Evolutionary conservation across 352 stramenopile species (phyloP), one percentile per base, ranked within the genome.

Genomic region (Phytophthora ramorum): DNA sequence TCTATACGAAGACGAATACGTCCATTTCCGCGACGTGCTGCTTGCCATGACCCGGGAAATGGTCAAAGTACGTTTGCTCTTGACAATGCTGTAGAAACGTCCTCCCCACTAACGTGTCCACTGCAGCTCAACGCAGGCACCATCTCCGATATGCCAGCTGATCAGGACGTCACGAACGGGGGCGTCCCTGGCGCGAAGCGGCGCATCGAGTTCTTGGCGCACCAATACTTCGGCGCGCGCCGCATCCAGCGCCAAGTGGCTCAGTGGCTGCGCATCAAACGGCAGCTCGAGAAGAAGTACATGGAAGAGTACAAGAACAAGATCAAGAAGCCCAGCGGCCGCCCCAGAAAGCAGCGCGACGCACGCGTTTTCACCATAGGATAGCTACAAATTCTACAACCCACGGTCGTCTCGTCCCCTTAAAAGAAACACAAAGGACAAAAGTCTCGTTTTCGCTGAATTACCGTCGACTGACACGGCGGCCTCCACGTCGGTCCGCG

Each of bases 21-120:
- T 98, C 2, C 75, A 96, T 43, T 97, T 98, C 65, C 82, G 89
- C 20, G 88, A 97, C 64, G 90, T 97, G 14, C 75, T 97, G 40
- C 77, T 92, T 3, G 78, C 83, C 30, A 91, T 92, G 85, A 78
- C 85, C 1, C 75, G 83, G 5, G 85, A 93, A 50, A 87, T 93
- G 80, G 83, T 92, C 45, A 91, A 91, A 76, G 85, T 92, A 62
- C n/a, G 80, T 72, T 7, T 0, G 50, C 14, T 43, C n/a, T 48
- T 41, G n/a, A 34, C 4, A 51, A 12, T 16, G 35, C 10, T 41
- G 16, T 41, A 16, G 2, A 17, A 24, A 47, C n/a, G 4, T 2
- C 10, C 40, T 4, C 19, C 19, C 17, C 9, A 48, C 32, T 50
- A 41, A 50, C 20, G 12, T 40, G 41, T 20, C 6, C 16, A 46